These are phyloP conservation scores for Diaporthe eres DNA, from an alignment of 2,329 filamentous ascomycete species.

Conservation along the genomic window DNA sequence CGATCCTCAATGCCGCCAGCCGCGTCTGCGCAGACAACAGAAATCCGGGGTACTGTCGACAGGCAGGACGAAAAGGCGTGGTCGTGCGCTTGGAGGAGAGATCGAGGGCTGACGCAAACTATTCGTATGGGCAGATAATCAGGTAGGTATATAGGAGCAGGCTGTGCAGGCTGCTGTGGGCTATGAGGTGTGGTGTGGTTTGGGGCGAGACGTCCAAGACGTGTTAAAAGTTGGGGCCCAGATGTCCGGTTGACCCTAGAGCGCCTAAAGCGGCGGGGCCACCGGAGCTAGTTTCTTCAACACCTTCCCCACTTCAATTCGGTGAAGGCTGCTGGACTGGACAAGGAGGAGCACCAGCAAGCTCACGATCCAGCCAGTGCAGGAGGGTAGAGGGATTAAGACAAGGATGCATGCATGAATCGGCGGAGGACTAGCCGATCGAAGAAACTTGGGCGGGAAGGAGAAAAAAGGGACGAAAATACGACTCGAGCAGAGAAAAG, in stretches of 20 bases:
- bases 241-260: conserved; percentile 24
- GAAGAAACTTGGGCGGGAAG: background rate
- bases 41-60: background rate
- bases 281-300: conserved; percentile 35
- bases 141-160: background rate
- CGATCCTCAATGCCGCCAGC: background rate
- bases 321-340: conserved; percentile 7
- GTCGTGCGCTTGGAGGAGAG: background rate
- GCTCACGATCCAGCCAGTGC: conserved; percentile 8
- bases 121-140: background rate
- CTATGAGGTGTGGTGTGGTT: conserved; percentile 12
- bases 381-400: background rate
- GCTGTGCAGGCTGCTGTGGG: conserved; percentile 5
- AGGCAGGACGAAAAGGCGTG: background rate
- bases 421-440: conserved; percentile 20
- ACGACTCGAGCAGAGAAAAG: background rate
- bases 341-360: background rate
- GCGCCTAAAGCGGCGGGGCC: conserved; percentile 19
- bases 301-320: conserved; percentile 27
- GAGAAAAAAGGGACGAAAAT: conserved; percentile 14
- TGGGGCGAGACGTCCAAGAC: conserved; percentile 2
- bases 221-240: conserved; percentile 29
- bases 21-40: conserved; percentile 2
- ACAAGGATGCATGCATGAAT: conserved; percentile 24
- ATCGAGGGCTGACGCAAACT: background rate